phyloP scores from a whole-genome alignment of 2,329 filamentous ascomycete species.

The Venturia pyrina region DNA sequence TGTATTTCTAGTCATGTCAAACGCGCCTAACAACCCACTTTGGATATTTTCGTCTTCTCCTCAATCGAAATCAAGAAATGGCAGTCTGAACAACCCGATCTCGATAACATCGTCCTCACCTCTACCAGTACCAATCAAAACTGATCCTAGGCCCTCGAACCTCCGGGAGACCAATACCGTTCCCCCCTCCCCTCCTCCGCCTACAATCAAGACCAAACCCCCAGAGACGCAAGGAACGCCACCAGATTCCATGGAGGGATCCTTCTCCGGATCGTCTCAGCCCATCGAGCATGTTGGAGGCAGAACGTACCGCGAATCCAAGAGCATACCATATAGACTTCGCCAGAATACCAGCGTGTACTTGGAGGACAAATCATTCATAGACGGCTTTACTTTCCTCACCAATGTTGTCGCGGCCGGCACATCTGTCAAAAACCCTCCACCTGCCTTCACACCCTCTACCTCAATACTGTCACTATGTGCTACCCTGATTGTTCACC shows the following conservation, averaged over 20 bases:
- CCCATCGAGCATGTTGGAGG: neutral
- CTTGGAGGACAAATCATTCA: slow-evolving; percentile 7
- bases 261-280: neutral
- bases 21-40: neutral
- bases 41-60: neutral
- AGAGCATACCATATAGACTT: slow-evolving; percentile 1
- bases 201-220: neutral
- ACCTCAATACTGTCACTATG: slow-evolving; percentile 65
- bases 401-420: slow-evolving; percentile 52
- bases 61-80: neutral
- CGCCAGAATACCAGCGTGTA: slow-evolving; percentile 6
- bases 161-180: neutral
- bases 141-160: neutral
- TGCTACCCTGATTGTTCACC: slow-evolving; percentile 75
- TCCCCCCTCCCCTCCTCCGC: neutral
- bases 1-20: neutral
- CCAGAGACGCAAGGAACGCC: neutral
- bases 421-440: slow-evolving; percentile 24
- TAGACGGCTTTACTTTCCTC: slow-evolving; percentile 40
- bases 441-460: slow-evolving; percentile 53
- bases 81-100: neutral
- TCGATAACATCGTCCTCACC: neutral
- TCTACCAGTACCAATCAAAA: neutral
- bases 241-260: neutral
- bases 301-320: slow-evolving; percentile 1